Percentiles rank a stretch among this genome's conserved stretches.
Conservation (phyloP, 2,329 filamentous ascomycete species). For the Simplicillium sp. region DNA sequence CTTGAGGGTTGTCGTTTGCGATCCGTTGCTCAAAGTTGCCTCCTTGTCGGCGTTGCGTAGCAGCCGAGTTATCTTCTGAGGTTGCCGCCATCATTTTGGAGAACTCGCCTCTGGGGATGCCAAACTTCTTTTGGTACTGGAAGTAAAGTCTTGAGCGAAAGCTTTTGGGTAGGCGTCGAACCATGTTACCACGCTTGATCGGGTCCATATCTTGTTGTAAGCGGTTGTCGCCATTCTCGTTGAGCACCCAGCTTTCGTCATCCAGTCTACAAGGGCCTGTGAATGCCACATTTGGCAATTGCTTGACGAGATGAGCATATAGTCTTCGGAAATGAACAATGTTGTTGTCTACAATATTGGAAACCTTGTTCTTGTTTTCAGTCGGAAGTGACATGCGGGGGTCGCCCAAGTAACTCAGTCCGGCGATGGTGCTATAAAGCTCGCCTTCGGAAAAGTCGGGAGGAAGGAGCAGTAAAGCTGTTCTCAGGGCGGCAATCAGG, state of each 20-base stretch:
- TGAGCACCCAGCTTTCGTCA: constrained; percentile 28
- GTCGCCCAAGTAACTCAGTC: constrained; percentile 89
- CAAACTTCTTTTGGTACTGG: constrained; percentile 84
- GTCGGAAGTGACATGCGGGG: constrained; percentile 88
- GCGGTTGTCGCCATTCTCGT: constrained; percentile 48
- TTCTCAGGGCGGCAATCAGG: constrained; percentile 81
- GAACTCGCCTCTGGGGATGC: constrained; percentile 77
- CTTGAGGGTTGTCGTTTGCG: constrained; percentile 54
- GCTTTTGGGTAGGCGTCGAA: constrained; percentile 74
- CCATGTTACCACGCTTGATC: constrained; percentile 87
- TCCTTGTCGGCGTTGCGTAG: constrained; percentile 65
- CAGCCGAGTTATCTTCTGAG: constrained; percentile 57
- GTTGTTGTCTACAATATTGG: constrained; percentile 89
- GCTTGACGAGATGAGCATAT: constrained; percentile 82
- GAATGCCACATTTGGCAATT: constrained; percentile 80
- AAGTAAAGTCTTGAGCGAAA: constrained; percentile 92
- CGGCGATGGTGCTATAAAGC: constrained; percentile 83
- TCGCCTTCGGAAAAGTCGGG: constrained; percentile 77
- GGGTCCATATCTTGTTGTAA: constrained; percentile 90
- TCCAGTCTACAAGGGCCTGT: constrained; percentile 39
- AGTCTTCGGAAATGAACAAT: constrained; percentile 84
- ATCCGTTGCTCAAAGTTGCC: constrained; percentile 83
- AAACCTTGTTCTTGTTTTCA: constrained; percentile 86
- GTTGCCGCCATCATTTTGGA: constrained; percentile 72
- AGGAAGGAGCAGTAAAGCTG: constrained; percentile 78